Evolutionary conservation across 2,329 filamentous ascomycete genomes (phyloP), one percentile per base, ranked within the genome.

Genomic region (Colletotrichum agaves): DNA sequence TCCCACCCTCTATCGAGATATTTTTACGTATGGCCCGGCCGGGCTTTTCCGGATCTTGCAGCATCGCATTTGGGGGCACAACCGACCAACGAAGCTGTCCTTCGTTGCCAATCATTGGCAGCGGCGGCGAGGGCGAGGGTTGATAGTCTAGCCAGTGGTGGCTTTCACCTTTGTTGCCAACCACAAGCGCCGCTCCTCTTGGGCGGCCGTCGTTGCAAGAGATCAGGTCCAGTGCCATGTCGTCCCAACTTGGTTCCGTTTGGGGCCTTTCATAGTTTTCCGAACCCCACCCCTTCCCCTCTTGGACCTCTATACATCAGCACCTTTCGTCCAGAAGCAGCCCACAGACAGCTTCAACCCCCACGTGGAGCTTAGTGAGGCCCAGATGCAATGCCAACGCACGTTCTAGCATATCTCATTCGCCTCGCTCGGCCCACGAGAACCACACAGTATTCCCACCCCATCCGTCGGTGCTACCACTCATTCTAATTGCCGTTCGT

Each of bases 321-420:
- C 27, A 27, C 5, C 37, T 57, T 17, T 57, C 53, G 53, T 58
- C 55, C 46, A 50, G 12, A 23, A 50, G 47, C 47, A 31, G 23
- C 47, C 17, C 15, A 31, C 4, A 17, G 2, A 23, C 27, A 59
- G 43, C 43, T 47, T 56, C 52, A n/a, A 55, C 41, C 46, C 46
- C 58, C 58, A 61, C 58, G 41, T 61, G 44, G 58, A 59, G 31
- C 56, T 59, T 49, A 61, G 58, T 50, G 44, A 52, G 58, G 58
- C 58, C 44, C 58, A 52, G n/a, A 37, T 39, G 44, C 58, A 61
- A 50, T 43, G 58, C 58, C 58, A 61, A 46, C 46, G 58, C 58
- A 43, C 33, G 35, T 21, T 61, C 15, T 50, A 21, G 35, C 23
- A 33, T 6, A 23, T 31, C 12, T 13, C 46, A 61, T 61, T 61